Evolutionary conservation across 768 basidiomycete genomes (phyloP), one percentile per base, ranked within the genome.

Genomic region (Pleurotus eryngii): DNA sequence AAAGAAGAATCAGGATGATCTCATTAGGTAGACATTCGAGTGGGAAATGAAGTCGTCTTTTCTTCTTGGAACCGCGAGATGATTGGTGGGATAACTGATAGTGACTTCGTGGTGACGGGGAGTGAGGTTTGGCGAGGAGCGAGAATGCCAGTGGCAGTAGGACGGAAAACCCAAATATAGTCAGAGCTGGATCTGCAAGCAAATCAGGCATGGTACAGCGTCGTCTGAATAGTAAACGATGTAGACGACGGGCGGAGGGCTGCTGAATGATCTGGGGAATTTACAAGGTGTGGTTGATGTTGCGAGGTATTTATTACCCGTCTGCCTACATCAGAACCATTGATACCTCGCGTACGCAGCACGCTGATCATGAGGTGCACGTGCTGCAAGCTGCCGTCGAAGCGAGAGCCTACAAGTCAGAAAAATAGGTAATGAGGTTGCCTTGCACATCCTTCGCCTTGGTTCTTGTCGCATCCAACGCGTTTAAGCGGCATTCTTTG

Each of bases 381-480:
- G 30, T 35, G 30, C 11, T 35, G 30, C 30, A 35, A 15, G 20
- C 43, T 17, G n/a, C 3, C 6, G 43, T 45, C 17, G 43, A n/a
- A 45, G 17, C 43, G 20, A 45, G 8, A n/a, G 20, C 20, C 38
- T 26, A 54, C 39, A 76, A 76, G 54, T 80, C 79, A 9, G 73
- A 72, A 61, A 81, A 81, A 64, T 74, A 74, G 55, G 80, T 76
- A 30, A 75, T 77, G 59, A 81, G 65, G 22, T 70, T 73, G 27
- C 79, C 78, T 62, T 76, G 78, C 54, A 76, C 70, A 55, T 80
- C 80, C 65, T 74, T 74, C 62, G 80, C 62, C 59, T 74, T 77
- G 57, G 72, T 73, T 38, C 72, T 66, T 26, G 76, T 74, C 60
- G 77, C 79, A 49, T 66, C 61, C 59, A 80, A 55, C 4, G 76